Base-by-base conservation (phyloP, 306 rosid species). In the Senna tora region DNA sequence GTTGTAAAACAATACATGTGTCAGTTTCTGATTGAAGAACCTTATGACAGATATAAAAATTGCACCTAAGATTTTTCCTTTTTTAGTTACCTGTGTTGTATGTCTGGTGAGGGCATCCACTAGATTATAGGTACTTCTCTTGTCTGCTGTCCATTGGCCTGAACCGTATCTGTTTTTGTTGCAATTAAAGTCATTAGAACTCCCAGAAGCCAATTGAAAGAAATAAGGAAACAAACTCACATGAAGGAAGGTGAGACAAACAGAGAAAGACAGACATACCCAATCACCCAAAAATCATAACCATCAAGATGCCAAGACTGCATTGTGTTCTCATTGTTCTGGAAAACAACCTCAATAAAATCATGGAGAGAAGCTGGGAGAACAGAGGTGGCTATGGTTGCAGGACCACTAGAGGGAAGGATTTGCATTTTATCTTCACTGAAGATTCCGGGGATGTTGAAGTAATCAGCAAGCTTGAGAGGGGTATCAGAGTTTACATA, bases 281-380 rank as follows among this genome's bases (percentile, higher is more conserved):
- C 97, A 59, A 85, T 94, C 20, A 85, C 87, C 99, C 99, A 91
- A 57, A 94, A 91, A 69, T 94, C 99, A 71, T 94, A 94, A 15
- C 97, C 99, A 51, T 94, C 99, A 74, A 94, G 90, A 80, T 94
- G 99, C 89, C 92, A 81, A 39, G 99, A 94, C 34, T 94, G 99
- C 75, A 91, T 52, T 34, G 86, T 36, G 7, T 80, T 81, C 71
- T 91, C 99, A 6, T 86, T 85, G 85, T 94, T 94, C 69, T 91
- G 97, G 80, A 89, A 85, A 78, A 91, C 90, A 20, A 94, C 76
- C 82, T 94, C 99, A 39, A 94, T 52, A 39, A 91, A 94, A 79
- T 87, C 97, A 65, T 94, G 99, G 14, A 79, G 96, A 72, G 87
- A 56, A 69, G 78, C 46, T 63, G 75, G 87, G 30, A 91, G 0